These are phyloP conservation scores for Tripterygium wilfordii DNA, from an alignment of 177 flowering plant genomes.

Conservation along the genomic window DNA sequence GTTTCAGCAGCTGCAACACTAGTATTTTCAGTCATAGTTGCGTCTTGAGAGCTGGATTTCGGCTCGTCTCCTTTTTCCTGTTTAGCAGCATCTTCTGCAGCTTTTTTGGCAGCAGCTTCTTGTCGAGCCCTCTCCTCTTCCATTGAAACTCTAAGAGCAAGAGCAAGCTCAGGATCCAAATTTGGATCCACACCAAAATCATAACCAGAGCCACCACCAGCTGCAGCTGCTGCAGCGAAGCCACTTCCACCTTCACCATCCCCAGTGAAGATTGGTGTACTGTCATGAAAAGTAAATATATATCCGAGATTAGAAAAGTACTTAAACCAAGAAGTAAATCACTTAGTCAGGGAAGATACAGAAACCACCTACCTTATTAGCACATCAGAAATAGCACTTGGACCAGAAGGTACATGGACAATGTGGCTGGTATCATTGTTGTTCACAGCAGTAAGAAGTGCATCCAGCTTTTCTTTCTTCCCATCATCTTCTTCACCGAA, in stretches of 20 bases:
- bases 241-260: conserved; percentile 95
- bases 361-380: conserved; percentile 63
- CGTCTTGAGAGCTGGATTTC: conserved; percentile 12
- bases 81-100: conserved; percentile 75
- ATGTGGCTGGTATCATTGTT: conserved; percentile 87
- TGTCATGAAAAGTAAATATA: conserved; percentile 29
- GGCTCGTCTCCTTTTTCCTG: conserved; percentile 62
- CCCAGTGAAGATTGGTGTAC: conserved; percentile 89
- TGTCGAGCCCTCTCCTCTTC: conserved; percentile 99
- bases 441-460: conserved; percentile 79
- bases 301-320: too few species aligned
- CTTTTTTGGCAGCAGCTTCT: conserved; percentile 95
- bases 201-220: conserved; percentile 70
- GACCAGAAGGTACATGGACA: conserved; percentile 85
- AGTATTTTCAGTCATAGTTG: conserved; percentile 8
- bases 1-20: conserved; percentile 18
- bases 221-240: conserved; percentile 87
- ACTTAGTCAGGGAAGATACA: too few species aligned
- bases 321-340: too few species aligned
- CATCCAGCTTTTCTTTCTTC: conserved; percentile 90
- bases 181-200: conserved; percentile 99
- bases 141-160: conserved; percentile 96
- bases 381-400: conserved; percentile 88
- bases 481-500: conserved; percentile 93
- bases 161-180: conserved; percentile 95